phyloP scores from a whole-genome alignment of 768 basidiomycete genomes.

The Sporobolomyces phaffii region DNA sequence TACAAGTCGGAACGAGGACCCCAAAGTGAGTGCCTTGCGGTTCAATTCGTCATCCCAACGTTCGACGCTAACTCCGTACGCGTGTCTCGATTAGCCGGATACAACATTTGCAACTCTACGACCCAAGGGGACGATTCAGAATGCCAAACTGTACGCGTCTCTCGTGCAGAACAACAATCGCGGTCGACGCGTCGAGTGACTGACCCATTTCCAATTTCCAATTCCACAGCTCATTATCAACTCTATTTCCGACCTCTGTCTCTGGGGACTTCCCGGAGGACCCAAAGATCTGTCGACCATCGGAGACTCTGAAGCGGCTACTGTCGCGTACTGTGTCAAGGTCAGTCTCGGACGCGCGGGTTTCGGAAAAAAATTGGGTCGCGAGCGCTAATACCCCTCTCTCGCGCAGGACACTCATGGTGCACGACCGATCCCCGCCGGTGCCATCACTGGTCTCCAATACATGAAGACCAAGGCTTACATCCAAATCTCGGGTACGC shows the following conservation, averaged over 20 bases:
- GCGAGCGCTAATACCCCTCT: background rate
- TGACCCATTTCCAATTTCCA: no score
- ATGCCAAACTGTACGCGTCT: slow-evolving; percentile 18
- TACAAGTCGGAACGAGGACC: slow-evolving; percentile 17
- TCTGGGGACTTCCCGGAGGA: slow-evolving; percentile 25
- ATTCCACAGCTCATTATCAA: slow-evolving; percentile 41
- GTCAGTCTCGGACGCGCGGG: no score
- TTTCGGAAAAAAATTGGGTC: no score
- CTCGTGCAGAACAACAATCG: no score
- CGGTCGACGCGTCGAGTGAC: no score
- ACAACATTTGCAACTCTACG: slow-evolving; percentile 15
- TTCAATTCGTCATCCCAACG: no score
- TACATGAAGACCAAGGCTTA: slow-evolving; percentile 48
- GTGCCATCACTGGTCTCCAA: slow-evolving; percentile 56
- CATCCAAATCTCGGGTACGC: slow-evolving; percentile 27
- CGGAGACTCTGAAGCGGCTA: slow-evolving; percentile 32
- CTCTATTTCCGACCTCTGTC: slow-evolving; percentile 37
- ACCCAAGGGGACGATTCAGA: slow-evolving; percentile 23
- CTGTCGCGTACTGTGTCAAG: slow-evolving; percentile 42
- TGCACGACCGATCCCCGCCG: slow-evolving; percentile 61
- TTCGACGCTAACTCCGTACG: no score
- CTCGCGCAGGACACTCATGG: slow-evolving; percentile 52
- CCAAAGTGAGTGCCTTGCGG: no score
- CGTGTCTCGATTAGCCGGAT: background rate
- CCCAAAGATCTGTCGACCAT: slow-evolving; percentile 9